Evolutionary conservation across 2,329 filamentous ascomycete species (phyloP).

Genomic region (Hymenoscyphus linearis): DNA sequence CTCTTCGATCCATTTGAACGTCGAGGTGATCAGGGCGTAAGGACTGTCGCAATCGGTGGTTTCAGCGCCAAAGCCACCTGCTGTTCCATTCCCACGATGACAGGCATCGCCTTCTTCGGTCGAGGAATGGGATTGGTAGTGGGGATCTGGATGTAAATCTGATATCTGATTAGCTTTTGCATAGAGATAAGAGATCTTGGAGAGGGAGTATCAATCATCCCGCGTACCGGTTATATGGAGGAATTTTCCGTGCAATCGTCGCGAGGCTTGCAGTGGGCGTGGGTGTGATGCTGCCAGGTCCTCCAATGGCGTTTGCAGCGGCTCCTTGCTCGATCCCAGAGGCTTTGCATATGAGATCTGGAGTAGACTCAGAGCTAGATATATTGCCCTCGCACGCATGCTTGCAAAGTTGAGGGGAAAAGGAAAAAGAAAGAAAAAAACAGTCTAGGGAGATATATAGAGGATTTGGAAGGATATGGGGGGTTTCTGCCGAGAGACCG

Average conservation of each 20-base stretch:
- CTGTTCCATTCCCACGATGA: conserved; percentile 70
- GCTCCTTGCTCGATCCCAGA: conserved; percentile 13
- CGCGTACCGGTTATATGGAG: conserved; percentile 78
- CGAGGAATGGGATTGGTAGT: conserved; percentile 75
- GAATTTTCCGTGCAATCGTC: conserved; percentile 65
- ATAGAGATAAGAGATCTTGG: conserved; percentile 16
- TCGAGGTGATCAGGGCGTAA: conserved; percentile 73
- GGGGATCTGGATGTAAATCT: conserved; percentile 91
- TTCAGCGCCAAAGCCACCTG: conserved; percentile 79
- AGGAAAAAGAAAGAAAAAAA: conserved; percentile 1
- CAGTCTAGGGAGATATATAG: not conserved
- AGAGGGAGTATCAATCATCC: conserved; percentile 1
- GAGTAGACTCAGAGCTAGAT: conserved; percentile 25
- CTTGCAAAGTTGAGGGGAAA: conserved; percentile 4
- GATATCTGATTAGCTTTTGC: conserved; percentile 23
- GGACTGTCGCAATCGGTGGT: conserved; percentile 87
- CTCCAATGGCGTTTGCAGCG: conserved; percentile 28
- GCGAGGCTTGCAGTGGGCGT: conserved; percentile 14
- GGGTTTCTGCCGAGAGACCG: conserved; percentile 8
- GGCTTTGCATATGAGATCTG: conserved; percentile 21
- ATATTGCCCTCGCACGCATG: conserved; percentile 20
- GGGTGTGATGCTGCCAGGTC: conserved; percentile 20
- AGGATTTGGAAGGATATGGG: conserved; percentile 9
- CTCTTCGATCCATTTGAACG: conserved; percentile 79
- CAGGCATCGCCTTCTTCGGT: conserved; percentile 66